Evolutionary conservation across 2,329 filamentous ascomycete genomes (phyloP), one percentile per base, ranked within the genome.

Genomic region (Curvularia verruculosa): DNA sequence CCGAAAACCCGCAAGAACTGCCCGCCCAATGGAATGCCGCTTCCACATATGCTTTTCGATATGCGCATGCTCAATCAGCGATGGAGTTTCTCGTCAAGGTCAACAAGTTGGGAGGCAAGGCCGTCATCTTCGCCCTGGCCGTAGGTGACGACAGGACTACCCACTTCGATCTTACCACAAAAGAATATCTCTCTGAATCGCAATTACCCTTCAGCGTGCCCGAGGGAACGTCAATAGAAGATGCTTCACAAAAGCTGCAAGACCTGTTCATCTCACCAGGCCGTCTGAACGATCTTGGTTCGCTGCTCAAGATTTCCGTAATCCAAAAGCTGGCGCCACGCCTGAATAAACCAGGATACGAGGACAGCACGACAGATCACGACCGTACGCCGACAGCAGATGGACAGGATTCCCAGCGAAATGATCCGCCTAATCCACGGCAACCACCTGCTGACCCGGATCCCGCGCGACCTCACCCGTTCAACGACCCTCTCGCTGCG

Each of bases 1-100:
- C 81, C 45, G 77, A 85, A 44, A 83, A 76, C 44, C 71, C 85
- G 9, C 85, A 85, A 8, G 82, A 87, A 29, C 83, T 98, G 2
- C 91, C 92, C 0, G 56, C 83, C 15, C 84, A 87, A 78, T 98
- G 95, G 95, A 96, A 96, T 76, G 81, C 86, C 56, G 85, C 85
- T 59, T 87, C 87, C 13, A 81, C 82, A 45, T 89, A 91, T 73
- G 86, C 89, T 54, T 97, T 98, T 77, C 86, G 92, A 61, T 98
- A 98, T 79, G 86, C 87, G 3, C 93, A 97, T 76, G 82, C 85
- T 23, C 91, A 96, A 73, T 96, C 92, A 0, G 88, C 92, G 15
- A 91, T 93, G 85, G 85, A 89, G 57, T 96, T 90, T 72, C 82
- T 96, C 26, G 75, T 97, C 65, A 94, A 92, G 73, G 79, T 96